Evolutionary conservation across 257 asterid genomes (phyloP).

Genomic region (Penstemon newberryi): DNA sequence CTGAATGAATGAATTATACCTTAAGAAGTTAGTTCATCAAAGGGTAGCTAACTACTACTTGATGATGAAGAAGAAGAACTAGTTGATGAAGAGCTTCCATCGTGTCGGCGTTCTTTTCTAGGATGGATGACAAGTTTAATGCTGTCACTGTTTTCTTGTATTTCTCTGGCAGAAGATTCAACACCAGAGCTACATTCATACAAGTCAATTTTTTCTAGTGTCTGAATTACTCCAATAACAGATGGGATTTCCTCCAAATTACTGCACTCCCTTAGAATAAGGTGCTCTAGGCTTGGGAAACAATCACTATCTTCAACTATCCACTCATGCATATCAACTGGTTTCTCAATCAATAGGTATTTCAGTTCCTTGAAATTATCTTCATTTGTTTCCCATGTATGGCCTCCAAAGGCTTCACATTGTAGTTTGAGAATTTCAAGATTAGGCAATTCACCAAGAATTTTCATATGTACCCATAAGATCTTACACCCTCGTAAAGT

Average conservation of each 20-base stretch:
- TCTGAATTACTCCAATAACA: background rate
- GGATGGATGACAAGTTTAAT: too few species aligned
- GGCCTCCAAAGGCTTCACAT: background rate
- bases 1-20: too few species aligned
- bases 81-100: too few species aligned
- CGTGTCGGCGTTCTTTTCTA: too few species aligned
- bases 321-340: background rate
- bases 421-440: slow-evolving; percentile 1
- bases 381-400: background rate
- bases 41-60: too few species aligned
- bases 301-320: background rate
- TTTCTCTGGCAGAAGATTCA: background rate
- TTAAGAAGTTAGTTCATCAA: too few species aligned
- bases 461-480: background rate
- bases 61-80: too few species aligned
- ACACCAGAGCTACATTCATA: background rate
- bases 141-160: background rate
- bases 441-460: background rate
- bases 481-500: background rate
- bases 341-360: background rate
- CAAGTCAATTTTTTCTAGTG: background rate
- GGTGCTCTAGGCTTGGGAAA: background rate
- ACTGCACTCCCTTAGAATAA: background rate
- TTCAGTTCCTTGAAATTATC: background rate
- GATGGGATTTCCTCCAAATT: background rate